These are phyloP conservation scores for Cynara cardunculus DNA, from an alignment of 129 eudicot genomes.

Conservation along the genomic window DNA sequence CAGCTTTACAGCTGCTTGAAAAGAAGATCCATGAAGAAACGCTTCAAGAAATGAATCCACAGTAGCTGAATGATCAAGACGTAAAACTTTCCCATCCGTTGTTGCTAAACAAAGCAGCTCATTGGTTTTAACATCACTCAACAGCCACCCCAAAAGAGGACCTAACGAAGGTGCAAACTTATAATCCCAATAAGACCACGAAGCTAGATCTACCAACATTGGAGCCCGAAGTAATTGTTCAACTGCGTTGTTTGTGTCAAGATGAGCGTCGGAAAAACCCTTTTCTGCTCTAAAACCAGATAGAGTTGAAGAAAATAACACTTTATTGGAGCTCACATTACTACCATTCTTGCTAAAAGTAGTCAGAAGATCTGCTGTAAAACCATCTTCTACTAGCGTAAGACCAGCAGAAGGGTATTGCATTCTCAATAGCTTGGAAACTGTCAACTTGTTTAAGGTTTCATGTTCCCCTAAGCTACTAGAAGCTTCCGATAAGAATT, in stretches of 20 bases:
- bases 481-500: constrained; percentile 66
- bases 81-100: constrained; percentile 60
- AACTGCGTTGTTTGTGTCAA: constrained; percentile 55
- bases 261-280: constrained; percentile 6
- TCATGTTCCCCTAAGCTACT: constrained; percentile 44
- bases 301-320: constrained; percentile 68
- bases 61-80: constrained; percentile 82
- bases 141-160: constrained; percentile 72
- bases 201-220: constrained; percentile 61
- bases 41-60: constrained; percentile 65
- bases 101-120: constrained; percentile 73
- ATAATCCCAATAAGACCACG: constrained; percentile 81
- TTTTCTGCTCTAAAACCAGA: constrained; percentile 31
- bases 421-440: constrained; percentile 52
- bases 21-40: constrained; percentile 54
- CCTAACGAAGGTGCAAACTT: constrained; percentile 83
- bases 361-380: constrained; percentile 18
- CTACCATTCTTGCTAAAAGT: constrained; percentile 27
- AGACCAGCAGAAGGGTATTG: constrained; percentile 77
- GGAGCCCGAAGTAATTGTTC: constrained; percentile 70
- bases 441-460: constrained; percentile 40
- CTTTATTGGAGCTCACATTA: constrained; percentile 27
- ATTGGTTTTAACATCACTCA: constrained; percentile 61
- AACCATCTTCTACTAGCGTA: constrained; percentile 35
- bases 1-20: constrained; percentile 64